Base-by-base conservation (phyloP, 805 yeast genomes). In the Vanderwaltozyma tropicalis region DNA sequence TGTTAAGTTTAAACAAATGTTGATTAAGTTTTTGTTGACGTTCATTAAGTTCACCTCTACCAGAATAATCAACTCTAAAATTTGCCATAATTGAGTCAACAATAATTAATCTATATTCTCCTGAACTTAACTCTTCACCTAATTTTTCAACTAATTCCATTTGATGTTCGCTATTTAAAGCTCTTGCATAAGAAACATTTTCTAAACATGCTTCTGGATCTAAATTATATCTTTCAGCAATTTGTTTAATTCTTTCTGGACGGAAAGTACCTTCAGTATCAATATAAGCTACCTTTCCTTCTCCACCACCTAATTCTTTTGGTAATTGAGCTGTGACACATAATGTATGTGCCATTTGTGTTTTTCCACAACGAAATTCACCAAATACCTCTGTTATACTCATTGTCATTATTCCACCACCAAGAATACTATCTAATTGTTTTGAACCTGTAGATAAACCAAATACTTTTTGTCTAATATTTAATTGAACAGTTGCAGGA, bases 261-360 rank as follows among this genome's bases (percentile, higher is more conserved):
- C 89, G 69, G 46, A 81, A 81, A 1, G 89, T 81, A 4, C 89
- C 89, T 53, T 82, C 89, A 0, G 89, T 80, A 50, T 82, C 89
- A 41, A 81, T 77, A 49, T 75, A 81, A 9, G 83, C 79, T 20
- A 81, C 84, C 59, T 80, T 81, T 0, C 89, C 89, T 54, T 80
- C 88, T 12, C 79, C 87, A 4, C 89, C 89, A 4, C 88, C 88
- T 71, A 76, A 64, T 32, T 64, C 68, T 31, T 68, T 73, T 9
- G 85, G 86, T 41, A 81, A 57, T 53, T 81, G 89, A 28, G 86
- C 69, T 1, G 87, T 78, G 11, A 81, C 86, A 37, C 88, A 80
- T 40, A 81, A 63, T 0, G 89, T 81, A 53, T 81, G 89, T 17
- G 88, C 78, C 54, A 81, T 59, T 55, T 81, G 89, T n/a, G 88